Conservation (phyloP, 2,329 filamentous ascomycete genomes). For the Colletotrichum euphorbiae region DNA sequence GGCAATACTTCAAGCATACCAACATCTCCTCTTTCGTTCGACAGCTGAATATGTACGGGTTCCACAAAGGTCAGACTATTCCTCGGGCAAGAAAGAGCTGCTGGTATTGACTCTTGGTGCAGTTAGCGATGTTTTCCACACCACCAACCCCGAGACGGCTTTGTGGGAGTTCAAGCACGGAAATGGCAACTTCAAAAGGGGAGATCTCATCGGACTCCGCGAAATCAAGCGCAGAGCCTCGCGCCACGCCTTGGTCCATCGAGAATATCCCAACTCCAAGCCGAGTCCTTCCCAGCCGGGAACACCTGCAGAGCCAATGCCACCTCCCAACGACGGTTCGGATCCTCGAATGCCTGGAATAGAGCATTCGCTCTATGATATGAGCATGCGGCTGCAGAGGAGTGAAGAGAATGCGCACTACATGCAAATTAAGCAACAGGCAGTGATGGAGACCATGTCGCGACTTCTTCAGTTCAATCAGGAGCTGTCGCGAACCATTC, state of each 20-base stretch:
- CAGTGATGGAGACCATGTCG: constrained; percentile 82
- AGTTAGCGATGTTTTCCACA: constrained; percentile 99
- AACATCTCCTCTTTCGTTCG: constrained; percentile 99
- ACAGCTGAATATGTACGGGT: constrained; percentile 99
- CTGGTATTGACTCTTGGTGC: constrained; percentile 29
- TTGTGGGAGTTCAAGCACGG: constrained; percentile 99
- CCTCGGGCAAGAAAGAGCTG: not conserved
- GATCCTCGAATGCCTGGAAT: constrained; percentile 81
- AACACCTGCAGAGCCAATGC: constrained; percentile 84
- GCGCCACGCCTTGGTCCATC: constrained; percentile 90
- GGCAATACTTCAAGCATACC: constrained; percentile 99
- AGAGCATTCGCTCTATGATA: constrained; percentile 86
- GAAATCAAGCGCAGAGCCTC: constrained; percentile 97
- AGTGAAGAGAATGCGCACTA: constrained; percentile 86
- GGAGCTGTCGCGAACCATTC: constrained; percentile 81
- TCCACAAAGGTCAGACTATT: constrained; percentile 84
- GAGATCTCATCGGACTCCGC: constrained; percentile 88
- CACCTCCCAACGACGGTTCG: constrained; percentile 72
- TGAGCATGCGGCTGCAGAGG: constrained; percentile 79
- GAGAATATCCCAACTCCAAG: constrained; percentile 87
- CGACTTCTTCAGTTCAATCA: constrained; percentile 82
- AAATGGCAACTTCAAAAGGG: constrained; percentile 95
- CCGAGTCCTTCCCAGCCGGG: constrained; percentile 81
- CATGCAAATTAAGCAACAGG: constrained; percentile 83
- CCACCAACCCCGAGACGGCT: constrained; percentile 90